phyloP scores from a whole-genome alignment of 1,284 basidiomycete genomes.

The Somion occarium region DNA sequence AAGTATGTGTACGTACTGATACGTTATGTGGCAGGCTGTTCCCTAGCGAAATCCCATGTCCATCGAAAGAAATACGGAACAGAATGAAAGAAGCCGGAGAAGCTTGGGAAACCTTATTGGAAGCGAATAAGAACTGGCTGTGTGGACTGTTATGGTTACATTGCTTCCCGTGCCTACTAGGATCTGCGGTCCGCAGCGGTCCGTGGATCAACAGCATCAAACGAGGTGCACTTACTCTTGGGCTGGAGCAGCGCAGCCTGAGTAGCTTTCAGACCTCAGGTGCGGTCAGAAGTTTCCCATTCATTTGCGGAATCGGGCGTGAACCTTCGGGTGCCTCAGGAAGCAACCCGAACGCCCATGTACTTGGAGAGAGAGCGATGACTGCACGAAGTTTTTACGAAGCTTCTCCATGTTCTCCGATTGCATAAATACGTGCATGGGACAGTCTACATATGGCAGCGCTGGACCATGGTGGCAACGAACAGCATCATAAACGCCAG shows the following conservation, averaged over 20 bases:
- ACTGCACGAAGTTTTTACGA: not conserved
- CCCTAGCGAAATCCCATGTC: not conserved
- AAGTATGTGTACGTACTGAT: not conserved
- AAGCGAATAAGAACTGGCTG: not conserved
- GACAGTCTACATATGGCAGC: not conserved
- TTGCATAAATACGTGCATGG: not conserved
- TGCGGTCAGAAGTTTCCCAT: no score
- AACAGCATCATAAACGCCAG: not conserved
- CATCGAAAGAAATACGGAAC: not conserved
- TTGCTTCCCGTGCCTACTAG: not conserved
- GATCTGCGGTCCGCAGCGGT: not conserved
- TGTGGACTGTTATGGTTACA: not conserved
- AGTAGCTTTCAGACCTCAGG: no score
- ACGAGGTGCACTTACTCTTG: not conserved
- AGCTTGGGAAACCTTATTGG: not conserved
- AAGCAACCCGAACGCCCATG: no score
- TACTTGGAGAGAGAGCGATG: no score
- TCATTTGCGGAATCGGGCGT: no score
- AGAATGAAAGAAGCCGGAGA: slow-evolving; percentile 1
- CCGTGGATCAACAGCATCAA: not conserved
- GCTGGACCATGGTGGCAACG: not conserved
- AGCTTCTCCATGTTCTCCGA: not conserved
- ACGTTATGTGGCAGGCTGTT: not conserved
- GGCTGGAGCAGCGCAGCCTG: no score
- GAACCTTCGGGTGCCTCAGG: no score